Evolutionary conservation across 208 protist genomes (phyloP).

Genomic region (Trypanosomatidae sp.): DNA sequence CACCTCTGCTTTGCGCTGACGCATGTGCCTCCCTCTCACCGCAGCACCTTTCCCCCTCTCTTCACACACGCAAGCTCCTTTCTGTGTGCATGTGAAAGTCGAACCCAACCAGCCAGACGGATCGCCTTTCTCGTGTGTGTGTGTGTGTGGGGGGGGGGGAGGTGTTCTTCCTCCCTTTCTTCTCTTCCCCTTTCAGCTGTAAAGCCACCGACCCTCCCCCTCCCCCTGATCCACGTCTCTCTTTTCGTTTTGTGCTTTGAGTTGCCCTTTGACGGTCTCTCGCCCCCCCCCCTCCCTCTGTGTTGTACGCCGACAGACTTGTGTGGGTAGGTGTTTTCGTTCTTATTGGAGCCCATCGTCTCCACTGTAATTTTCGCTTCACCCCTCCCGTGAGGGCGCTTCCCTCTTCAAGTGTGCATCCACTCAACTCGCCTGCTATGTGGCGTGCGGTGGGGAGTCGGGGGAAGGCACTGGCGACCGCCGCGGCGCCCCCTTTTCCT

Average conservation of each 20-base stretch:
- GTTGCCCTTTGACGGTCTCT: too few relatives aligned
- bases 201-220: too few relatives aligned
- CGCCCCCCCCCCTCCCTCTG: not conserved
- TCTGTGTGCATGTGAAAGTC: not conserved
- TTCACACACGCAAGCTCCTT: not conserved
- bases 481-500: not conserved
- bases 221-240: not conserved
- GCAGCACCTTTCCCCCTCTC: not conserved
- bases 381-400: not conserved
- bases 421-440: not conserved
- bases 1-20: not conserved
- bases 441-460: not conserved
- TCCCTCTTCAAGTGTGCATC: not conserved
- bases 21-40: not conserved
- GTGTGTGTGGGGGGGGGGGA: too few relatives aligned
- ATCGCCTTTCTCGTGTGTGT: not conserved
- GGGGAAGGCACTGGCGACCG: not conserved
- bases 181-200: not conserved
- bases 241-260: not conserved
- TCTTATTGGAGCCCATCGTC: not conserved
- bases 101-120: not conserved
- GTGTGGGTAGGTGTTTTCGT: not conserved
- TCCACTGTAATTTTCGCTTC: not conserved
- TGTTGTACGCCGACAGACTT: not conserved
- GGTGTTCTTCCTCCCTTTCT: too few relatives aligned